These are phyloP conservation scores for Lunasporangiospora selenospora DNA, from an alignment of 192 early-diverging fungal species.

Conservation along the genomic window DNA sequence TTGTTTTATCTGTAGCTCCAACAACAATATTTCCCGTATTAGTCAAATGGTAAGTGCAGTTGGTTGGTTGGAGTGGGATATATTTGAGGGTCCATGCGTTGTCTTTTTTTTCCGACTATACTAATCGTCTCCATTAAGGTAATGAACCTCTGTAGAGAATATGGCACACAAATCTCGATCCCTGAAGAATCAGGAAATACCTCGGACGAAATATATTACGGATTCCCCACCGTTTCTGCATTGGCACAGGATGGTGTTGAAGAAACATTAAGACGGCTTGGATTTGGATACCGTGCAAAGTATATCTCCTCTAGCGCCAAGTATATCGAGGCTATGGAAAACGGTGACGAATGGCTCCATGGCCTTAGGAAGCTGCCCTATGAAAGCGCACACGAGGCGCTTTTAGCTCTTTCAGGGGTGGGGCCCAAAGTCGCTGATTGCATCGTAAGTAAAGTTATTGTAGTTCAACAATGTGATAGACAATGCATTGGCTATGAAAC, in stretches of 20 bases:
- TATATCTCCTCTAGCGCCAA: conserved; percentile 83
- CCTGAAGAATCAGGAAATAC: background rate
- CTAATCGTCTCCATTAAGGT: conserved; percentile 38
- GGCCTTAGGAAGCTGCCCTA: conserved; percentile 64
- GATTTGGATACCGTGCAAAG: conserved; percentile 96
- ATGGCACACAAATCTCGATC: conserved; percentile 47
- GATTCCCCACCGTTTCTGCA: conserved; percentile 69
- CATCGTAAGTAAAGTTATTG: conserved; percentile 57
- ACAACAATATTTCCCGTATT: conserved; percentile 96
- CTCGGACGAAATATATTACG: conserved; percentile 54
- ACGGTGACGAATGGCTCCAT: conserved; percentile 66
- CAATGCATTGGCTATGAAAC: too few species aligned
- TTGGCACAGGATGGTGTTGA: conserved; percentile 69
- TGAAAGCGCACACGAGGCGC: conserved; percentile 59
- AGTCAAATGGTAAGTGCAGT: conserved; percentile 71
- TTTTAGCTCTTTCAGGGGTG: conserved; percentile 78
- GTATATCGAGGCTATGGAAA: conserved; percentile 49
- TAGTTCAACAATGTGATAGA: too few species aligned
- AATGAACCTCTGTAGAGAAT: conserved; percentile 54
- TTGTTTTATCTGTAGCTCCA: conserved; percentile 91
- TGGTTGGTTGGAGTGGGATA: background rate
- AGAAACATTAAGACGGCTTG: conserved; percentile 67
- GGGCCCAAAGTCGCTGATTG: conserved; percentile 99
- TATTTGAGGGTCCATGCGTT: background rate
- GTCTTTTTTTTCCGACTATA: background rate